Evolutionary conservation across 2,329 filamentous ascomycete genomes (phyloP), one percentile per base, ranked within the genome.

Genomic region (Fusarium sp.): DNA sequence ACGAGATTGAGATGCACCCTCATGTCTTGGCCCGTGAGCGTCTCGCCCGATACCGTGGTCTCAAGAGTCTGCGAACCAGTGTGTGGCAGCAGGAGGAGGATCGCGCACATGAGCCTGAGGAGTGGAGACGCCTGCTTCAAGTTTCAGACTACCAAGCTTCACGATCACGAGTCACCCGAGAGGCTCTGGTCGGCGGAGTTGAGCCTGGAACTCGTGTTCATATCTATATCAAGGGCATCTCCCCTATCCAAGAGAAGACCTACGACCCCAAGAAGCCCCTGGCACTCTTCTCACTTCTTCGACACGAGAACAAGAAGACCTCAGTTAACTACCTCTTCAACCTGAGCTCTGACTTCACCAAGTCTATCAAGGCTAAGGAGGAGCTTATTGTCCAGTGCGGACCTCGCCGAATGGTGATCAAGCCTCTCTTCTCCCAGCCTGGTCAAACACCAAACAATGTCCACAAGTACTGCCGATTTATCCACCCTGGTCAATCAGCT

Each of bases 381-480:
- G 92, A 97, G 77, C 83, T 99, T 64, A 90, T 99, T 64, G 86
- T 97, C 56, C 96, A 98, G 80, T 96, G 92, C 76, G 96, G 96
- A 22, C 90, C 95, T 13, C 90, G 96, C 51, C 88, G 96, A 50
- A 90, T 97, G 75, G 82, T 94, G 61, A 89, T 97, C 80, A 95
- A 96, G 75, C 96, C 96, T 13, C 84, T 98, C 45, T 97, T 95
- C 83, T 97, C 94, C 0, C 88, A 92, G 75, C 85, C 88, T n/a
- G 95, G 94, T 57, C 93, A 91, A 75, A 97, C 95, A 1, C 92
- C 93, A 47, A 98, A 98, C 81, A 91, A 99, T 76, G 94, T 99
- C 15, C 94, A 98, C 86, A 99, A 99, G 79, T 98, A 94, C 80
- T 92, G 93, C 79, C 91, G 95, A 30, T 99, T 88, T 82, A 82